phyloP scores from a whole-genome alignment of 2,329 filamentous ascomycete species.

The Epichloe coenophiala region DNA sequence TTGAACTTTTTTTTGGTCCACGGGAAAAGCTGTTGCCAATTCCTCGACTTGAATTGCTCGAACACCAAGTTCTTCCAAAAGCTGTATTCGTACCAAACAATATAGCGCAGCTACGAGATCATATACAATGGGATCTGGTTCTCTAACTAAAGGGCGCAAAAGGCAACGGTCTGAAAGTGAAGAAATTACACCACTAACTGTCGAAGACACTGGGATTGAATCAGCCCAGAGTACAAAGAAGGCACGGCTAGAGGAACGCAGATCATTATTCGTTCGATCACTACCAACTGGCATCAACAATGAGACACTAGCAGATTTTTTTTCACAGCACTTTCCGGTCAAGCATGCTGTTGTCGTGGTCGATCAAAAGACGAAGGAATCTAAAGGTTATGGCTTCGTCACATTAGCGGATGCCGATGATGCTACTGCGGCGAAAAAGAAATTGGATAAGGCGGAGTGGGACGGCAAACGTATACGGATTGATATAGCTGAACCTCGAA shows the following conservation, averaged over 20 bases:
- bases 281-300: slow-evolving; percentile 67
- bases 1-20: neutral
- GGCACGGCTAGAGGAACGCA: slow-evolving; percentile 43
- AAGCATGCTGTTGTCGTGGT: slow-evolving; percentile 91
- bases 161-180: slow-evolving; percentile 22
- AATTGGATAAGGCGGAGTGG: slow-evolving; percentile 66
- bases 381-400: slow-evolving; percentile 89
- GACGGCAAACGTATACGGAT: slow-evolving; percentile 72
- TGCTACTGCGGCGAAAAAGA: slow-evolving; percentile 64
- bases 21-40: neutral
- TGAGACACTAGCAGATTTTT: slow-evolving; percentile 67
- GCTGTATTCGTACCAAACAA: neutral
- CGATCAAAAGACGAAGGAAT: slow-evolving; percentile 74
- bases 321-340: slow-evolving; percentile 86
- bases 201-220: slow-evolving; percentile 20
- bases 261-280: slow-evolving; percentile 82
- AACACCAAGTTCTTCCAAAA: neutral
- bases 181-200: slow-evolving; percentile 14
- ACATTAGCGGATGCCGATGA: slow-evolving; percentile 93
- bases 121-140: neutral
- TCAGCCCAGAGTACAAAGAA: slow-evolving; percentile 34
- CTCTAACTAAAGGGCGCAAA: slow-evolving; percentile 19
- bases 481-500: slow-evolving; percentile 76
- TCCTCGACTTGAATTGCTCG: neutral
- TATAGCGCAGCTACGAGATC: neutral